Base-by-base conservation (phyloP, 2,329 filamentous ascomycete species). In the Parastagonospora avenae region DNA sequence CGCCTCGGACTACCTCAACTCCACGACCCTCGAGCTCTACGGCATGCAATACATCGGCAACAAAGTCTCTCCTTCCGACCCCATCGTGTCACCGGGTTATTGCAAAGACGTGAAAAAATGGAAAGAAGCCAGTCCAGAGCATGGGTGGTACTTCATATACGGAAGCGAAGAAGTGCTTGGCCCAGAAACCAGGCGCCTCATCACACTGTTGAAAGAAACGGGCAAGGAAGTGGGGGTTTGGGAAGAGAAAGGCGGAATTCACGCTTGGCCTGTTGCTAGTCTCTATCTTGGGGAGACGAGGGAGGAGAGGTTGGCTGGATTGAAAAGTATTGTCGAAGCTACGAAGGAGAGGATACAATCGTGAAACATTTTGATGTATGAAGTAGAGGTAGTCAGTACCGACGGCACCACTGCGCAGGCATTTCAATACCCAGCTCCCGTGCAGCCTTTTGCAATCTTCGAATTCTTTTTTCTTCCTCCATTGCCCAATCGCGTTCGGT, bases 241-340 rank as follows among this genome's bases (percentile, higher is more conserved):
- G 62, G 83, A 85, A 64, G 85, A 90, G 59, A 74, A 79, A 27
- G 87, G 84, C 11, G 86, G 85, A 2, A 86, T 94, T 50, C 91
- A 95, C 72, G 90, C 87, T 9, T 95, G 91, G 91, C 90, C 90
- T 0, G 87, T 95, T 15, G 88, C 87, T 8, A 78, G 78, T 54
- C 66, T 85, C 14, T 86, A 85, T 66, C 63, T 85, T 16, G 79
- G 79, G 7, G 76, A 78, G 48, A 76, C 71, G 6, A 73, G 72
- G 44, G 71, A 76, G 7, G 77, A 79, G 51, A 66, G 81, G 44
- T 62, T 80, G 44, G 72, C 76, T 53, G 81, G 81, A 4, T 50
- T 83, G 42, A 71, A 72, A 43, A 68, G 74, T 36, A 76, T 82
- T 46, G 76, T 77, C 8, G 62, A 65, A n/a, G 62, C 63, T 28